Evolutionary conservation across 1,284 basidiomycete species (phyloP).

Genomic region (Cutaneotrichosporon sp.): DNA sequence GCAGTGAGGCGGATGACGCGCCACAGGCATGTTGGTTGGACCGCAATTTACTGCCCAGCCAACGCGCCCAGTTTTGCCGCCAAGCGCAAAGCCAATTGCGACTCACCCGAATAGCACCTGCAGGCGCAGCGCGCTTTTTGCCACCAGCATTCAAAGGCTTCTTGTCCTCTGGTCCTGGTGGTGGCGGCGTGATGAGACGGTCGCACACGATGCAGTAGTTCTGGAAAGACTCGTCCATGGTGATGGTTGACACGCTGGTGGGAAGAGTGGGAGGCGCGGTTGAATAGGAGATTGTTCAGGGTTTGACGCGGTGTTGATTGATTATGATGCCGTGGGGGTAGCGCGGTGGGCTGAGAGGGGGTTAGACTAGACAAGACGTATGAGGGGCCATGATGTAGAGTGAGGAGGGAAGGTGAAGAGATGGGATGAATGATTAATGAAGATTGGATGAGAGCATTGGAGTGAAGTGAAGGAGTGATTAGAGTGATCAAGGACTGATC

Average conservation of each 20-base stretch:
- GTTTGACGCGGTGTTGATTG: slow-evolving; percentile 8
- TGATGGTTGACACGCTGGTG: slow-evolving; percentile 9
- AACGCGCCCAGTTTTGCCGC: not conserved
- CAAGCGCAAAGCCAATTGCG: not conserved
- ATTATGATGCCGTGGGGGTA: not conserved
- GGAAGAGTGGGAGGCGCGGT: not conserved
- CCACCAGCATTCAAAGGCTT: slow-evolving; percentile 15
- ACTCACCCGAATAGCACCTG: slow-evolving; percentile 47
- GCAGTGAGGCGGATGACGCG: no score
- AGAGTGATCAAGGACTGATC: not conserved
- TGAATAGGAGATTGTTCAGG: slow-evolving; percentile 5
- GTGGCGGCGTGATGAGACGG: slow-evolving; percentile 38
- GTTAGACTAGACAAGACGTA: not conserved
- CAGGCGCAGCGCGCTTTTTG: slow-evolving; percentile 31
- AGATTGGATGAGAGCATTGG: not conserved
- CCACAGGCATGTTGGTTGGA: no score
- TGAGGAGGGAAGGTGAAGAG: not conserved
- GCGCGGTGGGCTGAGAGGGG: not conserved
- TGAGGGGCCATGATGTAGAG: slow-evolving; percentile 3
- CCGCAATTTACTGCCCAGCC: no score
- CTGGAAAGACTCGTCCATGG: slow-evolving; percentile 35
- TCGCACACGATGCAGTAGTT: slow-evolving; percentile 50
- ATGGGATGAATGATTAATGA: not conserved
- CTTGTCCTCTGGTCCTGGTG: slow-evolving; percentile 25
- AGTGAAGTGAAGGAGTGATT: not conserved